These are phyloP conservation scores for Colletotrichum sp. DNA, from an alignment of 2,329 filamentous ascomycete species.

Conservation along the genomic window DNA sequence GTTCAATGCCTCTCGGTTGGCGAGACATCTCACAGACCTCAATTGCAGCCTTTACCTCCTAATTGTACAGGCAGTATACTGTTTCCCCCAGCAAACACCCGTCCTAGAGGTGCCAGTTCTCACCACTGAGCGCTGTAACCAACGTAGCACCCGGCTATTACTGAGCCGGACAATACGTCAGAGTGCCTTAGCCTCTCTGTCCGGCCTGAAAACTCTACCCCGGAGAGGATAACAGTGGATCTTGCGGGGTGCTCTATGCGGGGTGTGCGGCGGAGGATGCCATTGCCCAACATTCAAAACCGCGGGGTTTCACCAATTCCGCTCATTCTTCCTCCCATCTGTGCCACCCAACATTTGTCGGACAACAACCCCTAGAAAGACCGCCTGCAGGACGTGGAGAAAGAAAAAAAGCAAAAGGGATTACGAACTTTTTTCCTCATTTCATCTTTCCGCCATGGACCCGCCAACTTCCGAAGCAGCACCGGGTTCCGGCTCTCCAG, in stretches of 20 bases:
- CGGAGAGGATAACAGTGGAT: neutral
- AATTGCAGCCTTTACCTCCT: neutral
- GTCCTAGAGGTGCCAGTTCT: neutral
- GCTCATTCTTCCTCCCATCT: neutral
- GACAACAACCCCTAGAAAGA: neutral
- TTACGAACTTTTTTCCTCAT: neutral
- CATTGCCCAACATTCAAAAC: neutral
- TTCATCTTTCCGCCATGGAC: neutral
- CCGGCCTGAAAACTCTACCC: neutral
- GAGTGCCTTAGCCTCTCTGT: neutral
- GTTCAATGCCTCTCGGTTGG: neutral
- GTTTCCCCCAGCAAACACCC: neutral
- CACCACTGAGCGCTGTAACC: neutral
- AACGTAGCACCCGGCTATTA: neutral
- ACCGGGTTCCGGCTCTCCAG: neutral
- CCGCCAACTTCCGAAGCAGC: neutral
- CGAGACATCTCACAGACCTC: neutral
- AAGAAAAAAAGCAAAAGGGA: neutral
- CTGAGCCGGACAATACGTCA: neutral
- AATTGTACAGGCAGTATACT: neutral
- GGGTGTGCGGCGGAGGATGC: neutral
- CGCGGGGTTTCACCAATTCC: neutral
- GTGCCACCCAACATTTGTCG: neutral
- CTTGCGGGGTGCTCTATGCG: neutral
- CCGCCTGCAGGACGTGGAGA: neutral